A percentile compares a stretch with the other conserved stretches of the same genome.
phyloP scores from a whole-genome alignment of 1,284 basidiomycete species.

The Pulveroboletus sp. region DNA sequence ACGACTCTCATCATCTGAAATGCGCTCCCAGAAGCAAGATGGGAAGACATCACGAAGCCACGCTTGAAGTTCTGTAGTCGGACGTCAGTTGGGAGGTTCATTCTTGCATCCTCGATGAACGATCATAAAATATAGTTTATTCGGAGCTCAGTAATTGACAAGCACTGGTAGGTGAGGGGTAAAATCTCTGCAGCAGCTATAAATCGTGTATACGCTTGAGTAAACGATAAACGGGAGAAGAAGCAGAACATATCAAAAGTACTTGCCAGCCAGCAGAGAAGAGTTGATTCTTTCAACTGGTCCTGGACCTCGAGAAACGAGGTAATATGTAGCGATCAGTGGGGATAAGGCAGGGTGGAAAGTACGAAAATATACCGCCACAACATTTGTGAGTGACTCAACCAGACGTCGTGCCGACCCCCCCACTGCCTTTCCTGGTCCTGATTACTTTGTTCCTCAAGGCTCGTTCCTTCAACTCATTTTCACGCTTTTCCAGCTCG shows the following conservation, averaged over 20 bases:
- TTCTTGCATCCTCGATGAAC: no score
- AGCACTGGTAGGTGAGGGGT: conserved; percentile 14
- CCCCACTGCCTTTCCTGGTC: conserved; percentile 53
- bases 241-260: conserved; percentile 23
- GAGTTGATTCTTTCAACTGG: conserved; percentile 19
- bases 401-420: conserved; percentile 20
- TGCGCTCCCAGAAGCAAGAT: no score
- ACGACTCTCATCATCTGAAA: no score
- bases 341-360: conserved; percentile 12
- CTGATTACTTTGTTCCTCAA: conserved; percentile 77
- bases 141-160: conserved; percentile 26
- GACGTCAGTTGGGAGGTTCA: no score
- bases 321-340: conserved; percentile 28
- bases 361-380: conserved; percentile 27
- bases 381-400: conserved; percentile 14
- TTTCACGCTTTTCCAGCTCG: conserved; percentile 65
- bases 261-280: conserved; percentile 29
- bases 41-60: no score
- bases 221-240: conserved; percentile 9
- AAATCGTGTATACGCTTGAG: conserved; percentile 30
- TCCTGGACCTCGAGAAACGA: conserved; percentile 30
- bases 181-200: conserved; percentile 23
- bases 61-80: no score
- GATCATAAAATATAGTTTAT: conserved; percentile 24
- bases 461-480: conserved; percentile 76